Base-by-base conservation (phyloP, 768 basidiomycete genomes). In the Agrocybe chaxingu region DNA sequence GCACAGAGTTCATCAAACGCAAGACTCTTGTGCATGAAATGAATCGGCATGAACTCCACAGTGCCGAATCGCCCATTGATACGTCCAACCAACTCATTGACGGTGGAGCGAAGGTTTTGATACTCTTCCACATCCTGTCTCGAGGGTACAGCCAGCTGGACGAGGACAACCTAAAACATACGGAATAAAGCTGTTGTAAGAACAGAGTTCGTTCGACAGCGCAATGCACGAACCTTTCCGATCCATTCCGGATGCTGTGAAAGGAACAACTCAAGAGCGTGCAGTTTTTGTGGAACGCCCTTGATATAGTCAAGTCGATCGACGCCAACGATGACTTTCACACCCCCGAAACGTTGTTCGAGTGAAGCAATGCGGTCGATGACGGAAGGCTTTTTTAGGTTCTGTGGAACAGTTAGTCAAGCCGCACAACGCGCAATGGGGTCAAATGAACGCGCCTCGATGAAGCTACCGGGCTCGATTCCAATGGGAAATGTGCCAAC, bases 281-380 rank as follows among this genome's bases (percentile, higher is more conserved):
- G 93, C 42, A 99, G 71, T 70, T 99, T 99, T 68, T 99, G 97
- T 1, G 97, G 97, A 32, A 99, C 93, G 62, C 97, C 97, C 78
- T 99, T 99, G 85, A 99, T 98, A 71, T 99, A 99, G 66, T 99
- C 97, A 47, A 99, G 79, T 40, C 97, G 87, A 67, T 99, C 97
- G 24, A 99, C 97, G 45, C 97, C 97, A 56, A 98, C 93, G 65
- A 99, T 97, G 62, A 99, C 87, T 70, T 98, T 98, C 64, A 92
- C 89, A 42, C 90, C 96, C 40, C 85, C 81, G 69, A 98, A 99
- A 42, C 95, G 85, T 53, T 89, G 85, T 68, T 94, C 88, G 24
- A 99, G 79, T 52, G 86, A 81, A 40, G 79, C 64, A 53, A 98
- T 82, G 35, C 97, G 87, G 53, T 81, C 77, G 62, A 84, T 77